These are phyloP conservation scores for Xylaria sp. DNA, from an alignment of 495 filamentous ascomycete genomes.

Conservation along the genomic window DNA sequence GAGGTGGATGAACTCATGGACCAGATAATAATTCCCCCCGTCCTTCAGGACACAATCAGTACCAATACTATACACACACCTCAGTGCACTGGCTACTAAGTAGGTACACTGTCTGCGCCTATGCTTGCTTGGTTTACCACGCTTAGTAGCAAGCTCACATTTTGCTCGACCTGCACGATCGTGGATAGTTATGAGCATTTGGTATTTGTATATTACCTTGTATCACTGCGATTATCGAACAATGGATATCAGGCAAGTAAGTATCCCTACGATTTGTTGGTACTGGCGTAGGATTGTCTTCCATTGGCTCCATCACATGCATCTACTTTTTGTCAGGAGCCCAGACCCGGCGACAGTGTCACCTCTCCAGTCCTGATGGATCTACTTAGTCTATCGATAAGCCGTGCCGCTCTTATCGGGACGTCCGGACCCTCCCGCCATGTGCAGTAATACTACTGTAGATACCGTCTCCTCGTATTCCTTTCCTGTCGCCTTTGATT, in stretches of 20 bases:
- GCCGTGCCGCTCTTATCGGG: conserved; percentile 11
- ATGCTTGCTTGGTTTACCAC: too few relatives aligned
- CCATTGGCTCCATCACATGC: neutral
- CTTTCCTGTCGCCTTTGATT: neutral
- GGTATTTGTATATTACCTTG: neutral
- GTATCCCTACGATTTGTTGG: too few relatives aligned
- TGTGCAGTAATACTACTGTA: neutral
- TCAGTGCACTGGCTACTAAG: too few relatives aligned
- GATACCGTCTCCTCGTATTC: neutral
- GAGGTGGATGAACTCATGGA: too few relatives aligned
- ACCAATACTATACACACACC: too few relatives aligned
- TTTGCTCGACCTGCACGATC: neutral
- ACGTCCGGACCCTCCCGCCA: conserved; percentile 1
- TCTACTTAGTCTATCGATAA: conserved; percentile 12
- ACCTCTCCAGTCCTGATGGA: neutral
- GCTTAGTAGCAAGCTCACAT: neutral
- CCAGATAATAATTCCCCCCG: too few relatives aligned
- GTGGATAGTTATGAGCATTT: neutral
- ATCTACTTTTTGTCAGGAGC: neutral
- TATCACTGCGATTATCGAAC: too few relatives aligned
- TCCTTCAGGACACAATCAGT: too few relatives aligned
- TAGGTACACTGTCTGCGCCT: too few relatives aligned
- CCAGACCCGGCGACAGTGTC: too few relatives aligned
- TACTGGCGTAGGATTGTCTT: neutral
- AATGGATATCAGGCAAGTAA: too few relatives aligned